Conservation (phyloP, 768 basidiomycete genomes). For the Mycena metata region DNA sequence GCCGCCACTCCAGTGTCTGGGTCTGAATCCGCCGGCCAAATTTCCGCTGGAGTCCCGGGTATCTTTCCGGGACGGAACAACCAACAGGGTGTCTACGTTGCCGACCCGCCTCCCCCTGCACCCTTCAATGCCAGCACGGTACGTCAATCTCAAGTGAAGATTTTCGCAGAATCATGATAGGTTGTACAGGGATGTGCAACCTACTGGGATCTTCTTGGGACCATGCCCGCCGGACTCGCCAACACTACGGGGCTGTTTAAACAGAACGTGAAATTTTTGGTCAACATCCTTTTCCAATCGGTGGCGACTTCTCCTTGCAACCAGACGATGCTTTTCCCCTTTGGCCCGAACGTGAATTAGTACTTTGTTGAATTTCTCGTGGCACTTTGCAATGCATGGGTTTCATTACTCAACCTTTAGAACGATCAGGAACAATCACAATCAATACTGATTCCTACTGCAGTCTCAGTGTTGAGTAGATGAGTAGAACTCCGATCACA, state of each 20-base stretch:
- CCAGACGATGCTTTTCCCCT: constrained; percentile 16
- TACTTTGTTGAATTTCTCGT: constrained; percentile 7
- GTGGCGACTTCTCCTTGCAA: constrained; percentile 15
- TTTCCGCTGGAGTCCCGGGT: not conserved
- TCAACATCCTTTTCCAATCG: constrained; percentile 8
- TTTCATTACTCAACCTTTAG: constrained; percentile 6
- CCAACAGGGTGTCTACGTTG: constrained; percentile 24
- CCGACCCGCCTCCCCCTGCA: constrained; percentile 20
- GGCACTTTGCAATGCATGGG: constrained; percentile 17
- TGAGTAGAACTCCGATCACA: too few relatives aligned
- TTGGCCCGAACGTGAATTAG: constrained; percentile 14
- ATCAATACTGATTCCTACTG: constrained; percentile 6
- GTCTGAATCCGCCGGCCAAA: constrained; percentile 4
- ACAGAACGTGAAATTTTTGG: constrained; percentile 31
- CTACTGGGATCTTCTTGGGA: constrained; percentile 22
- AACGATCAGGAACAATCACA: constrained; percentile 19
- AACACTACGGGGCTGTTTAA: constrained; percentile 32
- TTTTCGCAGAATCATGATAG: not conserved
- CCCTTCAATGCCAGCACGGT: constrained; percentile 24
- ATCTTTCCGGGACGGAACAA: constrained; percentile 24
- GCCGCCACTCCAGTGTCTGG: constrained; percentile 16
- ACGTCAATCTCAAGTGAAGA: constrained; percentile 9
- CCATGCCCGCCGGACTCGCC: constrained; percentile 14
- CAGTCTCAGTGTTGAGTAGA: too few relatives aligned
- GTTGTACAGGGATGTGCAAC: constrained; percentile 17